Percentiles rank a stretch among this genome's conserved stretches.
These are phyloP conservation scores for Pilasporangium apinafurcum DNA, from an alignment of 352 stramenopile genomes.

Conservation along the genomic window DNA sequence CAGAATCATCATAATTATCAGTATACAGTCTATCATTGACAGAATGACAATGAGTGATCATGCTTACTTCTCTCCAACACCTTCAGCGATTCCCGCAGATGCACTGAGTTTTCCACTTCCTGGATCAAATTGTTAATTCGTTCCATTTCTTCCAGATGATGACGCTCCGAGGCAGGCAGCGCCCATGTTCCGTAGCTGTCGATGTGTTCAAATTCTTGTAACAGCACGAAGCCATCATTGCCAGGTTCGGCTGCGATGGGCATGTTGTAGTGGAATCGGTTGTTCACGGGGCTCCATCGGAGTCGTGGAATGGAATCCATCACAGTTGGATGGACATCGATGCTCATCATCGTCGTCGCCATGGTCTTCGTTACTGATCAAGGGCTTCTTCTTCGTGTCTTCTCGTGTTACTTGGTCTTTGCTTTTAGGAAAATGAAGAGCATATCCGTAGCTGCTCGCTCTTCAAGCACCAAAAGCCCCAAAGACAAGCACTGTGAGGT, in stretches of 20 bases:
- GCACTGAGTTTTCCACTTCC: conserved; percentile 60
- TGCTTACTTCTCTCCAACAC: conserved; percentile 49
- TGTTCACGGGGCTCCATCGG: conserved; percentile 61
- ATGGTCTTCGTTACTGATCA: conserved; percentile 10
- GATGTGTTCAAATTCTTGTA: conserved; percentile 60
- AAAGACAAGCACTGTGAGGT: conserved; percentile 4
- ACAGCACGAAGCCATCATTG: conserved; percentile 52
- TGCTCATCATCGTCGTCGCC: conserved; percentile 41
- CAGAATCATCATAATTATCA: not conserved
- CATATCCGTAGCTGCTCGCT: not conserved
- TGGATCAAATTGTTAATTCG: conserved; percentile 65
- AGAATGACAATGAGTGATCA: too few species aligned
- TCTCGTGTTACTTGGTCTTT: conserved; percentile 8
- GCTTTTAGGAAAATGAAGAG: conserved; percentile 13
- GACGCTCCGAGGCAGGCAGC: conserved; percentile 43
- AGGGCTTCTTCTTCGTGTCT: not conserved
- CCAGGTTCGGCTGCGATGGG: conserved; percentile 56
- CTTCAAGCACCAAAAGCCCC: conserved; percentile 1
- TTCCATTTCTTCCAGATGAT: conserved; percentile 70
- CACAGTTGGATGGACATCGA: conserved; percentile 22
- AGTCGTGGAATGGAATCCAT: conserved; percentile 64
- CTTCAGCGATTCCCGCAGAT: conserved; percentile 53
- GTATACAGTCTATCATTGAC: not conserved
- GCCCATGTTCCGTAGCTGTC: conserved; percentile 30
- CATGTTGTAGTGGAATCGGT: conserved; percentile 76